Evolutionary conservation across 2,329 filamentous ascomycete genomes (phyloP), one percentile per base, ranked within the genome.

Genomic region (Colletotrichum liriopes): DNA sequence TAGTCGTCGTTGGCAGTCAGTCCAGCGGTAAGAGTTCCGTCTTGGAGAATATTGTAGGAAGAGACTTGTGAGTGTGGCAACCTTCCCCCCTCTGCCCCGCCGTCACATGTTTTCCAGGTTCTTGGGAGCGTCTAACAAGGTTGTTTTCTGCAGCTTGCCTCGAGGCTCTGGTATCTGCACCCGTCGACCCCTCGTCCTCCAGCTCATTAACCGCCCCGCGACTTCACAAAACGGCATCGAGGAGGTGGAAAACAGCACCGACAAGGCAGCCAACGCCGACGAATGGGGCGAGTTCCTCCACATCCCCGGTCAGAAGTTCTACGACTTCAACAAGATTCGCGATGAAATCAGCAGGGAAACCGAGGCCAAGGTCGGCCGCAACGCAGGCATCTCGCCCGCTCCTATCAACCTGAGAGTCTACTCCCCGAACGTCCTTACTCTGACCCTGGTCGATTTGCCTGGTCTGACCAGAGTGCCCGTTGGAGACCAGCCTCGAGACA

Each of bases 261-360:
- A 98, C 84, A 93, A 93, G 82, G 93, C 95, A 77, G 94, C 95
- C 79, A 99, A 99, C 83, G 84, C 90, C 26, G 95, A 98, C 81
- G 96, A 99, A 84, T 99, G 97, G 94, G 96, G 96, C 87, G 96
- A 99, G 87, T 99, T 99, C 84, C 88, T 99, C 75, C 96, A 99
- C 84, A 94, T 99, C 75, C 96, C 96, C 26, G 96, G 95, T 78
- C 94, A 98, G 85, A 98, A 98, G 85, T 98, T 97, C 87, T 92
- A 92, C 85, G 96, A 99, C 86, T 99, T 99, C 87, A 94, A 95
- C 87, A 98, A 98, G 88, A 98, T 99, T 79, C 91, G 96, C 78
- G 96, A 98, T 71, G 96, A 99, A 86, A 99, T 99, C 81, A 93
- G 96, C 76, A 92, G 94, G 79, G 96, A 99, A 86, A 99, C 96